Conservation (phyloP, 192 early-diverging fungal species). For the Backusella parvicylindrica region DNA sequence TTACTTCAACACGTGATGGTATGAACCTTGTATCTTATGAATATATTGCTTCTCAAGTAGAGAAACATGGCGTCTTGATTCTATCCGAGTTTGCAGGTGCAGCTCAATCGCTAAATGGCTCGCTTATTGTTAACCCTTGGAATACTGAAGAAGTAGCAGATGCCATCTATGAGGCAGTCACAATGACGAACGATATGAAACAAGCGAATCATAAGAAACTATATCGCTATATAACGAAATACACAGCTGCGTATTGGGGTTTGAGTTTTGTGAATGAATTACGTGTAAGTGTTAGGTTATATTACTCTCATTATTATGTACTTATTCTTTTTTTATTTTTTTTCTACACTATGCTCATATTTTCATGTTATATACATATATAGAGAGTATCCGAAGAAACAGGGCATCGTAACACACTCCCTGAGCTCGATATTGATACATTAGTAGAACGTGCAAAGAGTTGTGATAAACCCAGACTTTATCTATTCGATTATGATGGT, state of each 20-base stretch:
- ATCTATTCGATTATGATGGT: conserved; percentile 96
- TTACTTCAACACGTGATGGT: conserved; percentile 97
- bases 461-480: conserved; percentile 67
- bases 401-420: conserved; percentile 59
- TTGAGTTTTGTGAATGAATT: conserved; percentile 90
- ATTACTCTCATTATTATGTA: too few relatives aligned
- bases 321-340: neutral
- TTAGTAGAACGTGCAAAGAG: conserved; percentile 51
- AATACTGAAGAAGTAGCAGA: conserved; percentile 94
- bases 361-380: neutral
- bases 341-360: neutral
- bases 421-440: conserved; percentile 48
- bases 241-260: conserved; percentile 98
- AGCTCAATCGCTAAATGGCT: conserved; percentile 96
- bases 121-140: conserved; percentile 99
- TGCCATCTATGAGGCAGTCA: conserved; percentile 88
- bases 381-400: conserved; percentile 60
- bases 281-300: conserved; percentile 16
- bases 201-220: conserved; percentile 88
- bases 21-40: conserved; percentile 99
- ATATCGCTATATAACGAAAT: conserved; percentile 89
- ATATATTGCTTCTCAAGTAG: conserved; percentile 90
- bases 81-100: conserved; percentile 98
- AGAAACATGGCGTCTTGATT: conserved; percentile 94
- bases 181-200: conserved; percentile 81